phyloP scores from a whole-genome alignment of 768 basidiomycete genomes.

The Hygrocybe coccinea region DNA sequence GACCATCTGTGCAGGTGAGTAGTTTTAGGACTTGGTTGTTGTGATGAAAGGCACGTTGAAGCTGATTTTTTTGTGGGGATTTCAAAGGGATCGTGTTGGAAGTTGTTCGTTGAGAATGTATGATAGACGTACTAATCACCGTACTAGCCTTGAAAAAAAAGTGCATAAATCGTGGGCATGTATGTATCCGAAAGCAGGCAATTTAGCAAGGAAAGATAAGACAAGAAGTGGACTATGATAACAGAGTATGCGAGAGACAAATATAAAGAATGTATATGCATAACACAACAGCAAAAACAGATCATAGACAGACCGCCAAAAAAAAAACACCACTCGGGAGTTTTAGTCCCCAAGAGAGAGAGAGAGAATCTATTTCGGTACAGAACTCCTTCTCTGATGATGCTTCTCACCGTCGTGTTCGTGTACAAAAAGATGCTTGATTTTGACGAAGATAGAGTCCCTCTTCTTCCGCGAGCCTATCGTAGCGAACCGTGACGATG shows the following conservation, averaged over 20 bases:
- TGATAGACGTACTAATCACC: too few species aligned
- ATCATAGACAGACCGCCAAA: too few species aligned
- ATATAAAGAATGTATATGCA: too few species aligned
- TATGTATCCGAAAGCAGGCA: neutral
- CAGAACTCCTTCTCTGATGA: neutral
- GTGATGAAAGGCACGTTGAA: neutral
- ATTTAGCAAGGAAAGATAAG: neutral
- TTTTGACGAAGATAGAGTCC: constrained; percentile 48
- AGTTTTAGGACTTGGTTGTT: neutral
- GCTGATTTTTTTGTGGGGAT: neutral
- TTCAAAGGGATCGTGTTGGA: constrained; percentile 42
- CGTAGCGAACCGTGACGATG: constrained; percentile 34
- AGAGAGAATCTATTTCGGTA: neutral
- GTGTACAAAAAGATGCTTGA: constrained; percentile 47
- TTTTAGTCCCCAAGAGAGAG: too few species aligned
- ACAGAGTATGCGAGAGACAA: neutral
- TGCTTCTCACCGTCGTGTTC: constrained; percentile 34
- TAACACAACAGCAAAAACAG: too few species aligned
- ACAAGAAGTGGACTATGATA: neutral
- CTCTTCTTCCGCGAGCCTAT: constrained; percentile 45
- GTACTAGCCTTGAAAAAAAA: neutral
- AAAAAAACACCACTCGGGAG: too few species aligned
- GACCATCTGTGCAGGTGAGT: constrained; percentile 84
- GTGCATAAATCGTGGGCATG: too few species aligned
- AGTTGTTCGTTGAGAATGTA: constrained; percentile 27